Evolutionary conservation across 805 yeast species (phyloP), one percentile per base, ranked within the genome.

Genomic region (Wickerhamomyces pijperi): DNA sequence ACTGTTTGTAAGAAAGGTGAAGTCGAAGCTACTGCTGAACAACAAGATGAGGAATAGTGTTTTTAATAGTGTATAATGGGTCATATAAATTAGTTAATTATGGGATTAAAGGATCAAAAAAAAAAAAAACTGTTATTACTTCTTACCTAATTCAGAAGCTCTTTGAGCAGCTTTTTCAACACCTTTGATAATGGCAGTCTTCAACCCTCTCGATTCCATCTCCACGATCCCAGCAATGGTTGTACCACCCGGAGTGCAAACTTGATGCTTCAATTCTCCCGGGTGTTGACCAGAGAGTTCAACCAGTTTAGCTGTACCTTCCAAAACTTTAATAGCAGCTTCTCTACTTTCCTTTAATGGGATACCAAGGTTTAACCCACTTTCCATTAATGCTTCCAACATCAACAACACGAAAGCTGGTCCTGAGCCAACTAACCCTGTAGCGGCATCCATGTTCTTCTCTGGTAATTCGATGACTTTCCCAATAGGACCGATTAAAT

Each of bases 201-300:
- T 80, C 36, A 92, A 82, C 37, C 90, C 94, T 36, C 76, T 76
- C 48, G 86, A 95, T 65, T 92, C 98, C 81, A 92, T 77, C 46
- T 78, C 85, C 60, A 90, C 71, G 42, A 92, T 66, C 0, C 98
- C 98, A 9, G 95, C 95, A 57, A 92, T 92, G 4, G 98, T 92
- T 37, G 97, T 88, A 28, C 98, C 98, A 23, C 92, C 98, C 19
- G 98, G 98, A 0, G 98, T 92, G 56, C 96, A 87, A 8, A 92
- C 92, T 50, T 78, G 80, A 56, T 82, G 78, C 56, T 84, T 84
- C 57, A 92, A 70, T 12, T 74, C 85, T 16, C 92, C 90, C 11
- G 98, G 98, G 54, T 90, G 96, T 34, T 70, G 75, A 3, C 85
- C 87, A 11, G 87, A 78, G 47, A 76, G 74, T 46, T 79, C 72